Base-by-base conservation (phyloP, 805 yeast species). In the Wickerhamiella occidentalis region DNA sequence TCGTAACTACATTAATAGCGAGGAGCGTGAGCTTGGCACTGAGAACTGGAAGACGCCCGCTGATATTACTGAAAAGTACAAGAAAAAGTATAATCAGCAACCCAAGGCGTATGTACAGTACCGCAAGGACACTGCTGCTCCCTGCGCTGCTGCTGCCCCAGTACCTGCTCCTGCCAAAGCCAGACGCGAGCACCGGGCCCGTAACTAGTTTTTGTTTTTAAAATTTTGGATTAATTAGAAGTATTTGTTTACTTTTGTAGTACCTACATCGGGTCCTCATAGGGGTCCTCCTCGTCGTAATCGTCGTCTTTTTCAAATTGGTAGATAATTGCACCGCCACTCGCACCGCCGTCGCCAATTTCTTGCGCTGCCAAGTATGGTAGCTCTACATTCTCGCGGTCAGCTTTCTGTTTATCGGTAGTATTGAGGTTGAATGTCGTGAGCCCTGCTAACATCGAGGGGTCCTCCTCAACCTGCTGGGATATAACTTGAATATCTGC, bases 211-310 rank as follows among this genome's bases (percentile, higher is more conserved):
- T 33, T 33, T 15, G 19, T 33, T 15, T 33, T 33, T 15, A 11
- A 33, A 33, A n/a, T 29, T 29, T 11, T 6, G 15, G 19, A 19
- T 11, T 37, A 37, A 6, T 19, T 37, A 23, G 26, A n/a, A 23
- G 26, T 23, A 23, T 23, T 23, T n/a, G n/a, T n/a, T n/a, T n/a
- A n/a, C n/a, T n/a, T n/a, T n/a, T n/a, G n/a, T n/a, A n/a, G n/a
- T n/a, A n/a, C n/a, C n/a, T 44, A 45, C n/a, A 45, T 45, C 11
- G 97, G 97, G 61, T 90, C 97, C 62, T 90, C 98, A 60, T 80
- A 90, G 0, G 97, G 96, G 65, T 90, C 98, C 58, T 92, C 97
- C 63, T 90, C 98, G 61, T 90, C 98, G 61, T 88, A 90, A 64
- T 90, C 98, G 63, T 90, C 98, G 64, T 90, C 97, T 61, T 88